Evolutionary conservation across 441 rosid species (phyloP), one percentile per base, ranked within the genome.

Genomic region (Bocquillonia castaneifolia): DNA sequence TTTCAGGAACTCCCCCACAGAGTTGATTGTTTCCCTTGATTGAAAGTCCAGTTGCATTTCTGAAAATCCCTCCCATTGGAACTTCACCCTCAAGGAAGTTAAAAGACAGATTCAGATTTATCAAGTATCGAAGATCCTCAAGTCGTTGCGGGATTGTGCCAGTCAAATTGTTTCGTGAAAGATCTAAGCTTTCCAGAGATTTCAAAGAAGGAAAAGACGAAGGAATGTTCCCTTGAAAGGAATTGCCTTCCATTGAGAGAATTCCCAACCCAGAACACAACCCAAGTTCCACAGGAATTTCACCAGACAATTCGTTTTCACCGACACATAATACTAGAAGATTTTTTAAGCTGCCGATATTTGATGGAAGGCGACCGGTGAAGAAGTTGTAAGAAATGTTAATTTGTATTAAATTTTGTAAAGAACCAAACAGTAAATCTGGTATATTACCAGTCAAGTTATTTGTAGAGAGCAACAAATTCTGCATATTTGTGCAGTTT

Each of bases 111-210:
- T 75, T 67, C 36, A 72, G 28, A 10, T 13, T 25, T 22, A 12
- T 25, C n/a, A 67, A 47, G 10, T 39, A 32, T 0, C n/a, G 5
- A 10, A 71, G 14, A 0, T 17, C 22, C 15, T 62, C 64, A 0
- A 78, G n/a, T 47, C 3, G 28, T 2, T 52, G 1, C 0, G 75
- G 79, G 52, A 79, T 76, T 66, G 32, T n/a, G 2, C 76, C 75
- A 0, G 69, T 56, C 53, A 76, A 62, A n/a, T 66, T 79, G 53
- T 81, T 73, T 6, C 23, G 26, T 3, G 84, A 78, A 45, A 81
- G 50, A 57, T 78, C 67, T 37, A 61, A n/a, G 3, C 10, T 1
- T 18, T 32, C 40, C n/a, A 69, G 47, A 3, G 26, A 1, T 13
- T 6, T 0, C 44, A 69, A 26, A 0, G 15, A 0, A 0, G 5